Evolutionary conservation across 1,139 yeast species (phyloP), one percentile per base, ranked within the genome.

Genomic region (Geotrichum candidum): DNA sequence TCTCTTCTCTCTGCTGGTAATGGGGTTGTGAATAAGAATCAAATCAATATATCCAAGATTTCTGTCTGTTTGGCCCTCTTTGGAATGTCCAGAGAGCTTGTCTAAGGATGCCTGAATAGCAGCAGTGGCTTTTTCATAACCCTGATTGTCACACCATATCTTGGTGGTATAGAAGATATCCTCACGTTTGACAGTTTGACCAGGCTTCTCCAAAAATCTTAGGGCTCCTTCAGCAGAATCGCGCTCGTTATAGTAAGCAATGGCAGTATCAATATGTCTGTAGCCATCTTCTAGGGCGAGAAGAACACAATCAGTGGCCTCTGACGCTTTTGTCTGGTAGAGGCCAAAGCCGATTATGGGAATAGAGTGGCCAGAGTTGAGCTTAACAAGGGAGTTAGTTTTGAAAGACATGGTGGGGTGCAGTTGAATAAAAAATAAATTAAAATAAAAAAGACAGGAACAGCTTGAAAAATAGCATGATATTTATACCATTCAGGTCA

Each of bases 191-290:
- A 27, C 31, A 6, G 6, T 27, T 3, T 27, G 3, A 1, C 31
- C 31, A 27, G 31, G 31, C 31, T 27, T 27, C 1, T 27, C 31
- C 6, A 27, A 27, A 27, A 27, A 27, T 38, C 23, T 27, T 6
- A 27, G 1, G 1, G 6, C 6, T 27, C 31, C 31, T 27, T 27
- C 31, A 6, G 6, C 31, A 27, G 31, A 27, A 27, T 27, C 86
- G 9, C 68, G 68, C 69, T 87, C 88, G 70, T 86, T 86, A 13
- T 78, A 76, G 70, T 88, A 88, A 35, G 73, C 72, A 22, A 78
- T 78, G 1, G 90, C 91, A 5, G 85, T 77, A 68, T 86, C 91
- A 58, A 86, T 77, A 67, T 86, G 91, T 65, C 95, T 81, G 71
- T 87, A 88, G 0, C 96, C 96, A 31, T 72, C 77, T 48, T 79